These are phyloP conservation scores for Amanita rubescens DNA, from an alignment of 768 basidiomycete genomes.

Conservation along the genomic window DNA sequence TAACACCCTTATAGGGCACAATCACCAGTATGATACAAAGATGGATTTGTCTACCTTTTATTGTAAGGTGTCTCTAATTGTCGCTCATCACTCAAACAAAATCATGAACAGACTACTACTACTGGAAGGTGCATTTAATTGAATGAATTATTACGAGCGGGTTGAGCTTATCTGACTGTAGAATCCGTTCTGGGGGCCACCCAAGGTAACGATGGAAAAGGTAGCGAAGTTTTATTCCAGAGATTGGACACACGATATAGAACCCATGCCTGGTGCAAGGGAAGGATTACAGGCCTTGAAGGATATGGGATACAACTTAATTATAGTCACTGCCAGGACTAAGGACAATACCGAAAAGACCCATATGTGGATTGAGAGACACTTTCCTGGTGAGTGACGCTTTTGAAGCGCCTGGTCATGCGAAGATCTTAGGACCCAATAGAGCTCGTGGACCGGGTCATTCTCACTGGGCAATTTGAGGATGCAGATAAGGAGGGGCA, in stretches of 20 bases:
- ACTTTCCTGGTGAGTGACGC: constrained; percentile 49
- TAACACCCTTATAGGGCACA: constrained; percentile 47
- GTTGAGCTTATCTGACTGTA: constrained; percentile 13
- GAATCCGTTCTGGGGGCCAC: constrained; percentile 59
- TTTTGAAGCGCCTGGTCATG: neutral
- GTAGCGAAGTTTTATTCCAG: constrained; percentile 53
- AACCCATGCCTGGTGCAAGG: constrained; percentile 52
- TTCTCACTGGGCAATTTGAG: constrained; percentile 72
- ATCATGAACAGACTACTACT: constrained; percentile 52
- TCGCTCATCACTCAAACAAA: neutral
- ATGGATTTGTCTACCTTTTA: constrained; percentile 53
- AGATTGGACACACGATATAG: constrained; percentile 36
- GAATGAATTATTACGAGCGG: neutral
- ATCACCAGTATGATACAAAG: constrained; percentile 46
- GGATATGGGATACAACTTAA: constrained; percentile 57
- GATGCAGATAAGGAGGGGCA: constrained; percentile 37
- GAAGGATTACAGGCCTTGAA: constrained; percentile 50
- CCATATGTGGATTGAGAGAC: constrained; percentile 57
- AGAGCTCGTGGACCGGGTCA: constrained; percentile 49
- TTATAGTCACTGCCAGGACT: constrained; percentile 72
- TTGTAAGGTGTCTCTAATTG: constrained; percentile 32
- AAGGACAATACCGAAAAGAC: constrained; percentile 47
- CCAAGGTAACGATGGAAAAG: constrained; percentile 49
- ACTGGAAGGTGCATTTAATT: constrained; percentile 53
- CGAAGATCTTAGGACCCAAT: neutral